Conservation (phyloP, 768 basidiomycete species). For the Punctularia strigosozonata region DNA sequence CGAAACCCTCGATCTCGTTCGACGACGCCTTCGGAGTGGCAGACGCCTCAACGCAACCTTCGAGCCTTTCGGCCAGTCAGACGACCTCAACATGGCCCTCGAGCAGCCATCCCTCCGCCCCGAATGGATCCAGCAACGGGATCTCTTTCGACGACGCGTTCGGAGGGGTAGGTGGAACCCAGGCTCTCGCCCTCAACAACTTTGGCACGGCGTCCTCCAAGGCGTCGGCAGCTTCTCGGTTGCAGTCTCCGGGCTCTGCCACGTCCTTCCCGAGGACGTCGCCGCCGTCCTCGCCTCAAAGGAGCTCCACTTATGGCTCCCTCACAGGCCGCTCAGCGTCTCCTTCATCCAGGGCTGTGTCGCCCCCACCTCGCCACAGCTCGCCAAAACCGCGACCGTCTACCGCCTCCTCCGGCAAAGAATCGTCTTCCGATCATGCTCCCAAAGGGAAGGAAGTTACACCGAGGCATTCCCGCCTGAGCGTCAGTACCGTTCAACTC, state of each 20-base stretch:
- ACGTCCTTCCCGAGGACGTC: conserved; percentile 27
- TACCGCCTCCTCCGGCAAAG: conserved; percentile 45
- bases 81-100: conserved; percentile 4
- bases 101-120: conserved; percentile 4
- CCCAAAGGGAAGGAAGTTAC: conserved; percentile 43
- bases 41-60: conserved; percentile 4
- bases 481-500: conserved; percentile 36
- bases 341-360: conserved; percentile 21
- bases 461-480: conserved; percentile 60
- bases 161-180: conserved; percentile 29
- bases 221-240: conserved; percentile 14
- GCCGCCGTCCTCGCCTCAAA: conserved; percentile 27
- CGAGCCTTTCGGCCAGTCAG: conserved; percentile 23
- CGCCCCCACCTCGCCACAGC: conserved; percentile 34
- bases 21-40: conserved; percentile 35
- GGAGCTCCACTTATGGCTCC: conserved; percentile 13
- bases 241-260: conserved; percentile 10
- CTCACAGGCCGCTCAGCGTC: conserved; percentile 10
- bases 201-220: conserved; percentile 24
- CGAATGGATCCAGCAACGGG: conserved; percentile 10
- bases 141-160: conserved; percentile 50
- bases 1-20: conserved; percentile 23
- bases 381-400: conserved; percentile 51
- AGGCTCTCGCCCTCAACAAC: conserved; percentile 27
- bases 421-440: conserved; percentile 34